These are phyloP conservation scores for Vigna radiata DNA, from an alignment of 306 rosid species.

Conservation along the genomic window DNA sequence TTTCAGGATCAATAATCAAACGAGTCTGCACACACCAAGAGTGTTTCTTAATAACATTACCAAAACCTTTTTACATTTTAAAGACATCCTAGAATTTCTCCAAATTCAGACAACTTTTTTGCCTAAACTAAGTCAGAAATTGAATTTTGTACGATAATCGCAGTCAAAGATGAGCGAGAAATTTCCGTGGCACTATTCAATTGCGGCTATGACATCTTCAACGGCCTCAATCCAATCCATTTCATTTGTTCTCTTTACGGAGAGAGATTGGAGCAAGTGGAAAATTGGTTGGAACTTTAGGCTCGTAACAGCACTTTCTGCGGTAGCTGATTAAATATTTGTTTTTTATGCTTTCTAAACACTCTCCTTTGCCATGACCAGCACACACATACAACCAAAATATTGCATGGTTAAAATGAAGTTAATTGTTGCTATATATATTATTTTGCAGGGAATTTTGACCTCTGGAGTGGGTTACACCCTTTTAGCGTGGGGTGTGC, in stretches of 20 bases:
- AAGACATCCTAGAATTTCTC: neutral
- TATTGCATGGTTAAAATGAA: neutral
- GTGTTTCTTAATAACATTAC: neutral
- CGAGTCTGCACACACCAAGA: neutral
- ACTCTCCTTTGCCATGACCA: neutral
- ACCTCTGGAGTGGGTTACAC: constrained; percentile 37
- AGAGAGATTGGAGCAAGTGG: constrained; percentile 47
- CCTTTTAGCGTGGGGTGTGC: constrained; percentile 48
- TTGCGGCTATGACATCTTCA: constrained; percentile 48
- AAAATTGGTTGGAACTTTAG: constrained; percentile 44
- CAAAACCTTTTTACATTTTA: neutral
- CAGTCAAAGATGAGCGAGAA: constrained; percentile 57
- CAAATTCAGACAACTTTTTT: neutral
- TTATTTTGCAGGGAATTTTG: constrained; percentile 44
- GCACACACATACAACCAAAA: neutral
- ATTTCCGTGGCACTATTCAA: constrained; percentile 55
- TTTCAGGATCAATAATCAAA: neutral
- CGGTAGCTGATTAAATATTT: constrained; percentile 33
- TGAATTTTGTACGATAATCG: neutral
- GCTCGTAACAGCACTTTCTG: constrained; percentile 35
- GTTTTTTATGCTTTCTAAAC: neutral
- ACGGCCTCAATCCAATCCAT: constrained; percentile 27
- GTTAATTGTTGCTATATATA: neutral
- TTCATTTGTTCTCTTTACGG: constrained; percentile 33
- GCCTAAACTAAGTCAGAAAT: neutral